Evolutionary conservation across 768 basidiomycete species (phyloP), one percentile per base, ranked within the genome.

Genomic region (Gloeostereum incarnatum): DNA sequence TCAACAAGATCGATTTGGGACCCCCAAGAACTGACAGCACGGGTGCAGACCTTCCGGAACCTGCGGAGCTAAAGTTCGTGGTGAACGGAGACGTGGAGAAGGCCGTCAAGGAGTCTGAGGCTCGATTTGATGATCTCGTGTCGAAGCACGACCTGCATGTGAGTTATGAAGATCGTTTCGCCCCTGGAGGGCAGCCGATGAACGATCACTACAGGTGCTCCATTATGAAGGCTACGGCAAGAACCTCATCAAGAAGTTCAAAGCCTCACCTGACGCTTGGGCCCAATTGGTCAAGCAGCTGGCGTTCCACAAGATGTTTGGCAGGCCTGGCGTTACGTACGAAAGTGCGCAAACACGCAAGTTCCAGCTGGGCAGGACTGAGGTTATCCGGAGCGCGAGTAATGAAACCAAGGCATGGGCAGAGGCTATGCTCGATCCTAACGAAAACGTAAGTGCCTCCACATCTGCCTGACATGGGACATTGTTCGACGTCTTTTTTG

Each of bases 211-310:
- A 9, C 45, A 81, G 70, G 84, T 88, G 18, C 64, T 89, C 31
- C 81, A 92, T 52, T 92, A 89, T 49, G 77, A 82, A 50, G 84
- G 78, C 4, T 96, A 92, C 56, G 96, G 96, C 43, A 94, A 94
- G 62, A 66, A 74, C 48, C 58, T 73, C 48, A 87, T 92, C 64
- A 97, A 96, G 66, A 69, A 66, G 40, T 75, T 73, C 70, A 81
- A 81, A 51, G 67, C 75, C 33, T 91, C 87, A 1, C 96, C 94
- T 0, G 96, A 99, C 52, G 92, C 93, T 19, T 92, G 91, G 80
- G 87, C 73, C 13, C 96, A 99, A 62, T 71, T 98, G 38, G 80
- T 93, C 48, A 97, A 93, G 65, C 94, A 97, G 60, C 80, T 97
- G 33, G 94, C 93, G 16, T 97, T 88, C 67, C 78, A 84, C 58